Percentiles rank a stretch among this genome's conserved stretches.
phyloP scores from a whole-genome alignment of 2,329 filamentous ascomycete species.

The Fusarium odoratissimum region DNA sequence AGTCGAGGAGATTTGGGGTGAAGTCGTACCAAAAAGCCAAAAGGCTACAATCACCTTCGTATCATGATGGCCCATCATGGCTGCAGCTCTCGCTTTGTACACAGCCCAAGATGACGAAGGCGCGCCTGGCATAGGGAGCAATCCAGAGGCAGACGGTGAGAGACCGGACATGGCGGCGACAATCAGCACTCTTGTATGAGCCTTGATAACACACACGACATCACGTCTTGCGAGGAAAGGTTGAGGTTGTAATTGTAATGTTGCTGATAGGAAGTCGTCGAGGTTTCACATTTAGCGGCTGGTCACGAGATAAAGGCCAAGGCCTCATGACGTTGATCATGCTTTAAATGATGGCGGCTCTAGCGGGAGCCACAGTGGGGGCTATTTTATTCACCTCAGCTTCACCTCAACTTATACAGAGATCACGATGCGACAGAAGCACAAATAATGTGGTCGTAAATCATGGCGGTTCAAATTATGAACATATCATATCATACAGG shows the following conservation, averaged over 20 bases:
- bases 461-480: constrained; percentile 24
- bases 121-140: constrained; percentile 68
- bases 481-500: constrained; percentile 26
- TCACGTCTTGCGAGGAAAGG: not conserved
- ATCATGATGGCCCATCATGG: constrained; percentile 75
- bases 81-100: constrained; percentile 73
- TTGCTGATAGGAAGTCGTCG: constrained; percentile 17
- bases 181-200: not conserved
- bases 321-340: constrained; percentile 44
- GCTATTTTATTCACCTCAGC: constrained; percentile 1
- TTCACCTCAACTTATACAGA: not conserved
- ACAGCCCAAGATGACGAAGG: constrained; percentile 77
- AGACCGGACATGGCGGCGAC: constrained; percentile 49
- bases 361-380: constrained; percentile 21
- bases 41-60: constrained; percentile 82
- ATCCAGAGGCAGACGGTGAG: constrained; percentile 56
- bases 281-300: constrained; percentile 9
- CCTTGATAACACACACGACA: constrained; percentile 8
- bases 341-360: constrained; percentile 12
- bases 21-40: constrained; percentile 85
- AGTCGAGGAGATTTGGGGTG: accelerated
- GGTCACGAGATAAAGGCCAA: constrained; percentile 32
- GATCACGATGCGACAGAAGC: not conserved
- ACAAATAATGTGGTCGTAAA: constrained; percentile 5
- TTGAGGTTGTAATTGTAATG: not conserved